Conservation (phyloP, 164 flowering plant genomes). For the Aristolochia californica region DNA sequence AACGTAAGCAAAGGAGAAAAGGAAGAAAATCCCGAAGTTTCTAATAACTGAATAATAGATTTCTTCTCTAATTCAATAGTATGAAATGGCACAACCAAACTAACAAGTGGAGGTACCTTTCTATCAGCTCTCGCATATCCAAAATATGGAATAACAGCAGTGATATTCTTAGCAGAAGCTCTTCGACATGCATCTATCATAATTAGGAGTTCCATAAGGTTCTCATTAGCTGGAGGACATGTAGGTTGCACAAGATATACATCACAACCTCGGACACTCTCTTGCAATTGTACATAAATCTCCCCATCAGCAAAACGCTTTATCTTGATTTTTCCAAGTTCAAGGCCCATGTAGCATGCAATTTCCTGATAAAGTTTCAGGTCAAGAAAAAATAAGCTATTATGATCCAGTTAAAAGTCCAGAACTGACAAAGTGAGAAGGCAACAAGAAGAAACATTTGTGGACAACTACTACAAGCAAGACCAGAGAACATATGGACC, state of each 20-base stretch:
- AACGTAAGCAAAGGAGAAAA: too few species aligned
- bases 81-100: too few species aligned
- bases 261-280: slow-evolving; percentile 96
- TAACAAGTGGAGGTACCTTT: slow-evolving; percentile 39
- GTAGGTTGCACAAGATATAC: slow-evolving; percentile 94
- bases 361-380: slow-evolving; percentile 41
- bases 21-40: too few species aligned
- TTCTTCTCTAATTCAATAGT: too few species aligned
- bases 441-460: neutral
- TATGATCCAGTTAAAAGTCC: neutral
- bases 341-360: slow-evolving; percentile 87
- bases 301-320: slow-evolving; percentile 95
- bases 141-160: slow-evolving; percentile 98
- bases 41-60: too few species aligned
- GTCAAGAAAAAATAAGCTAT: too few species aligned
- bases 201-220: slow-evolving; percentile 88
- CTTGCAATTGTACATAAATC: slow-evolving; percentile 85
- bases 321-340: slow-evolving; percentile 70
- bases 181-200: slow-evolving; percentile 98
- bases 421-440: neutral
- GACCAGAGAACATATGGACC: neutral
- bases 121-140: slow-evolving; percentile 99
- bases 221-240: slow-evolving; percentile 94
- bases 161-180: slow-evolving; percentile 92
- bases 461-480: neutral